These are phyloP conservation scores for Penicillium simplicissimum DNA, from an alignment of 495 filamentous ascomycete species.

Conservation along the genomic window DNA sequence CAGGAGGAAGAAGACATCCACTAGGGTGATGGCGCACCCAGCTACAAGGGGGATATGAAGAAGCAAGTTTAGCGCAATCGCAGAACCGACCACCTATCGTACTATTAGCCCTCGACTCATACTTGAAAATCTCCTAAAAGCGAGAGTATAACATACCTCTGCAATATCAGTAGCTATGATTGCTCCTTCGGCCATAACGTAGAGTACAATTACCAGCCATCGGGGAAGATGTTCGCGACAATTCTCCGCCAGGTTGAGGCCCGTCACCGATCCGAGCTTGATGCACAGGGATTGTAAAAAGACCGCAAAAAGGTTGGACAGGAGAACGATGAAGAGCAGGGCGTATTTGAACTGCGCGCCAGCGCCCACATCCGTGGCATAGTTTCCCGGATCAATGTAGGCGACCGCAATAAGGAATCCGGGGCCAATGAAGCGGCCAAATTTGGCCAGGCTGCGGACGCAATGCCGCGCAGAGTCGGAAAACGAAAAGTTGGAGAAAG, in stretches of 20 bases:
- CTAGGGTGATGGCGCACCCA: constrained; percentile 82
- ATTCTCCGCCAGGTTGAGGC: constrained; percentile 76
- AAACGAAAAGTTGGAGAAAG: constrained; percentile 27
- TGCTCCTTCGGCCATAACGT: constrained; percentile 73
- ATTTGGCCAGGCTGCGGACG: constrained; percentile 55
- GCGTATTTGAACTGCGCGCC: constrained; percentile 64
- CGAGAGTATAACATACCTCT: constrained; percentile 51
- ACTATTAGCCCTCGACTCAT: neutral
- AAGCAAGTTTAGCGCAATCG: constrained; percentile 86
- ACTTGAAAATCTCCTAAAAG: neutral
- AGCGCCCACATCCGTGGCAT: constrained; percentile 79
- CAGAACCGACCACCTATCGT: constrained; percentile 78
- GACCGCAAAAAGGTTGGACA: constrained; percentile 84
- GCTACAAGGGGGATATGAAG: constrained; percentile 79
- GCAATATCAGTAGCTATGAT: constrained; percentile 92
- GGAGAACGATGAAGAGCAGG: constrained; percentile 76
- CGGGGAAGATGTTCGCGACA: constrained; percentile 72
- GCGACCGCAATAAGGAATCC: constrained; percentile 83
- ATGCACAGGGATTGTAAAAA: constrained; percentile 80
- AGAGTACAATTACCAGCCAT: constrained; percentile 75
- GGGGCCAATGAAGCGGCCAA: constrained; percentile 77
- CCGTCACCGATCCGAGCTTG: constrained; percentile 84
- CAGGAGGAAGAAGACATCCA: constrained; percentile 82
- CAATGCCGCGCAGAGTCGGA: constrained; percentile 20
- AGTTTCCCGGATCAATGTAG: constrained; percentile 83